Evolutionary conservation across 2,329 filamentous ascomycete species (phyloP).

Genomic region (Pseudogymnoascus sp.): DNA sequence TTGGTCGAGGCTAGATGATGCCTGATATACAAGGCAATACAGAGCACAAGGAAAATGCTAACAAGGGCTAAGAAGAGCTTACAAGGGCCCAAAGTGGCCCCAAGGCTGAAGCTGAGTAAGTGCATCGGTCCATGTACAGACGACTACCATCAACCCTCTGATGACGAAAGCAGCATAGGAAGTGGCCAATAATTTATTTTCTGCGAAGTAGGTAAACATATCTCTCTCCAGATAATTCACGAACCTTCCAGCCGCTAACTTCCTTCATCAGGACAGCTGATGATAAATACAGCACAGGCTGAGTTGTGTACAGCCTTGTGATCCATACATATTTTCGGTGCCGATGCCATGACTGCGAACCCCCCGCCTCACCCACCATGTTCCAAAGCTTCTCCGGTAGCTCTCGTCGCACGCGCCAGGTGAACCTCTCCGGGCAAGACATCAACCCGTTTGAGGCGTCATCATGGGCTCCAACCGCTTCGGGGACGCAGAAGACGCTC

Average conservation of each 20-base stretch:
- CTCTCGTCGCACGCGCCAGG: constrained; percentile 77
- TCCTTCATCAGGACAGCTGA: not conserved
- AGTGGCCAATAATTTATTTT: constrained; percentile 2
- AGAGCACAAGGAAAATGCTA: not conserved
- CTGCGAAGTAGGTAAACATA: not conserved
- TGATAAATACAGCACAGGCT: not conserved
- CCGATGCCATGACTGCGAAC: constrained; percentile 12
- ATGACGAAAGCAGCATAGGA: constrained; percentile 1
- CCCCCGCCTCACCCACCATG: constrained; percentile 45
- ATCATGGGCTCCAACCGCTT: constrained; percentile 47
- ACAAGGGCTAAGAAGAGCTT: not conserved
- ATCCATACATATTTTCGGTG: not conserved
- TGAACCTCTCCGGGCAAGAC: constrained; percentile 83
- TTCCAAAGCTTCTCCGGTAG: constrained; percentile 86
- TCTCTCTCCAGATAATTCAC: not conserved
- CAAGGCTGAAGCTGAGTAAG: constrained; percentile 7
- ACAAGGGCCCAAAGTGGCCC: not conserved
- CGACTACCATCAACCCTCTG: not conserved
- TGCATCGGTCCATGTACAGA: not conserved
- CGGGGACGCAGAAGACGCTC: constrained; percentile 66
- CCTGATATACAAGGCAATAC: not conserved
- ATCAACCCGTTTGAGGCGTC: constrained; percentile 69
- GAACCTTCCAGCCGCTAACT: constrained; percentile 1
- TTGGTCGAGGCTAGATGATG: not conserved
- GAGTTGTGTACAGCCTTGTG: not conserved